A percentile compares a stretch with the other conserved stretches of the same genome.
phyloP scores from a whole-genome alignment of 352 stramenopile species.

The Globisporangium rhizosaccharum region DNA sequence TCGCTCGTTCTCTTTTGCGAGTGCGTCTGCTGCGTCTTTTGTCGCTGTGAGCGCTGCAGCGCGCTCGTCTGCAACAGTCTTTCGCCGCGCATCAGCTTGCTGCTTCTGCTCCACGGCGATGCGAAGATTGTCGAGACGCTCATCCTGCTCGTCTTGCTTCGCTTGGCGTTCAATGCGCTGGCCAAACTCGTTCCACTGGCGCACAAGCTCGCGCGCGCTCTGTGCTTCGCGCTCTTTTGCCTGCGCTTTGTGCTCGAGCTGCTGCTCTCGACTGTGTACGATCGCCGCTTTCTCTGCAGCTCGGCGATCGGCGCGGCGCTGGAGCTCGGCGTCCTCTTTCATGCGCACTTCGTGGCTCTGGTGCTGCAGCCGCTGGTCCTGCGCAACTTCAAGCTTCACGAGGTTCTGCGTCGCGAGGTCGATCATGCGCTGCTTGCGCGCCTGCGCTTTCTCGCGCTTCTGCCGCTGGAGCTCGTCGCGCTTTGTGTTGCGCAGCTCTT shows the following conservation, averaged over 20 bases:
- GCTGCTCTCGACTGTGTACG: slow-evolving; percentile 42
- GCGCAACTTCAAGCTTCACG: slow-evolving; percentile 56
- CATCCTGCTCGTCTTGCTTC: slow-evolving; percentile 61
- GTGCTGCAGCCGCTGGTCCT: slow-evolving; percentile 53
- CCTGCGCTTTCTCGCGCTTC: slow-evolving; percentile 51
- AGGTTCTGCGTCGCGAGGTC: slow-evolving; percentile 72
- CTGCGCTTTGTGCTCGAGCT: slow-evolving; percentile 48
- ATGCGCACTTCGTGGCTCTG: slow-evolving; percentile 64
- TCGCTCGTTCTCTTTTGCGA: slow-evolving; percentile 47
- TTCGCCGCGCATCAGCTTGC: slow-evolving; percentile 61
- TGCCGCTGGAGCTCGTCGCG: slow-evolving; percentile 51
- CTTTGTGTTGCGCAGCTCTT: slow-evolving; percentile 54
- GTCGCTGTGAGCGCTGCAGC: slow-evolving; percentile 25
- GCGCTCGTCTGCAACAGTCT: slow-evolving; percentile 40
- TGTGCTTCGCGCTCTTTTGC: slow-evolving; percentile 31
- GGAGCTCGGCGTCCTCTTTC: slow-evolving; percentile 65
- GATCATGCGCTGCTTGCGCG: slow-evolving; percentile 81
- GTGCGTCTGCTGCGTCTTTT: slow-evolving; percentile 21
- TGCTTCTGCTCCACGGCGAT: slow-evolving; percentile 72
- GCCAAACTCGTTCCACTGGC: slow-evolving; percentile 69
- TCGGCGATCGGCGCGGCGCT: slow-evolving; percentile 53
- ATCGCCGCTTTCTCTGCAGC: slow-evolving; percentile 61
- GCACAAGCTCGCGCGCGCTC: slow-evolving; percentile 39
- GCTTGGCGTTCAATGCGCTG: slow-evolving; percentile 44
- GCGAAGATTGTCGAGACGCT: slow-evolving; percentile 45